Base-by-base conservation (phyloP, 306 rosid genomes). In the Cucurbita maxima region DNA sequence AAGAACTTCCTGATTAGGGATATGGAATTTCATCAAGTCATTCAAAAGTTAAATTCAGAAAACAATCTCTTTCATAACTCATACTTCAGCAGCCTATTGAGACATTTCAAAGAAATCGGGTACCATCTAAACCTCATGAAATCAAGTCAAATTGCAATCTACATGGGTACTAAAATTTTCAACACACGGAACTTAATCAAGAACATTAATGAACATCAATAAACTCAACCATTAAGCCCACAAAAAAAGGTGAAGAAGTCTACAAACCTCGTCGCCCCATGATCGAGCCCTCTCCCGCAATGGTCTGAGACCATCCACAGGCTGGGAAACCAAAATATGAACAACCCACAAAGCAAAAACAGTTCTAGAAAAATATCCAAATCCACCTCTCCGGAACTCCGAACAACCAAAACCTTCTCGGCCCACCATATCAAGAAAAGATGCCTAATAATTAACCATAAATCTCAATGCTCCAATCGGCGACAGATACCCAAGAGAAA, bases 201-300 rank as follows among this genome's bases (percentile, higher is more conserved):
- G 52, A 48, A 55, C 54, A 58, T 41, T 15, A 45, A 44, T 18
- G 18, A 58, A 66, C 52, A 58, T 57, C 13, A 74, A 30, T 30
- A 30, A 30, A 30, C 34, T 30, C 34, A 30, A 30, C 34, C 34
- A 30, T 30, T 30, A 37, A 64, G 43, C 41, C 43, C 58, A 53
- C 10, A 58, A 58, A 13, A 58, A 64, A 5, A 41, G 18, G 4
- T 3, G 10, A 25, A 51, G 18, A 12, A 58, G 22, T n/a, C 19
- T 19, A 72, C 88, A 54, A 84, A 94, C 99, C 99, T 94, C 99
- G 73, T 91, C 97, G 20, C 95, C 96, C 99, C 99, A 94, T 0
- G 97, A 86, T 15, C 88, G 88, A 82, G 91, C 79, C 75, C 87
- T 84, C 73, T 94, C 99, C 84, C 99, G 80, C 25, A 94, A 82